phyloP scores from a whole-genome alignment of 306 rosid species.

The Vigna trinervia region DNA sequence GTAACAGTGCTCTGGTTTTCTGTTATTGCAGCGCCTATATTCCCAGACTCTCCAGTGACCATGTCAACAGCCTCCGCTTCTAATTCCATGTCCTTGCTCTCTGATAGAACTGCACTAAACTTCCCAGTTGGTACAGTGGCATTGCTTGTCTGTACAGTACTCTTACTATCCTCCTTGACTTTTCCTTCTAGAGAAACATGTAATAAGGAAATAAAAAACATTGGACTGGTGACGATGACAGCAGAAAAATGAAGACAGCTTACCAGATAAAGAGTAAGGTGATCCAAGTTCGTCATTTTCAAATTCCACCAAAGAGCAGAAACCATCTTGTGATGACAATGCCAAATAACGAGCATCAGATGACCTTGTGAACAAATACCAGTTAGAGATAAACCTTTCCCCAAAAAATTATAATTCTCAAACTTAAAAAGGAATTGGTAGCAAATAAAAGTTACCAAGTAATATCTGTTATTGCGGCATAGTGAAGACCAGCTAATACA shows the following conservation, averaged over 20 bases:
- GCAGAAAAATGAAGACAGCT: slow-evolving; percentile 18
- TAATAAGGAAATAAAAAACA: slow-evolving; percentile 17
- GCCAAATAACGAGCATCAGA: slow-evolving; percentile 82
- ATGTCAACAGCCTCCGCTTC: background rate
- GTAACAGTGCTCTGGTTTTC: slow-evolving; percentile 34
- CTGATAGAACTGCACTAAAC: too few relatives aligned
- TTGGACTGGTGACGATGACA: background rate
- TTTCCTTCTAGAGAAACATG: slow-evolving; percentile 52
- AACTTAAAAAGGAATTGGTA: slow-evolving; percentile 36
- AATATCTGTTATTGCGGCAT: slow-evolving; percentile 90
- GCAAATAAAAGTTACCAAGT: slow-evolving; percentile 67
- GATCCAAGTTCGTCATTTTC: slow-evolving; percentile 82
- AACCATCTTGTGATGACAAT: slow-evolving; percentile 93
- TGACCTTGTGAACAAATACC: slow-evolving; percentile 67
- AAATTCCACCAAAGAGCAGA: slow-evolving; percentile 86
- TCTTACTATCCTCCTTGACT: slow-evolving; percentile 41
- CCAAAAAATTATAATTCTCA: slow-evolving; percentile 29
- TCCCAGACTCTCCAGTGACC: background rate
- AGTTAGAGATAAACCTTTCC: slow-evolving; percentile 40
- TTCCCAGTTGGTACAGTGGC: slow-evolving; percentile 30
- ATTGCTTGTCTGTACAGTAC: slow-evolving; percentile 43
- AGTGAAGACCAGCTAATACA: slow-evolving; percentile 86
- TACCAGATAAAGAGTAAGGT: slow-evolving; percentile 65
- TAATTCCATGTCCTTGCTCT: too few relatives aligned
- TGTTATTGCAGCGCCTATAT: slow-evolving; percentile 12